Percentiles rank a stretch among this genome's conserved stretches.
These are phyloP conservation scores for Hylodesmum podocarpum DNA, from an alignment of 306 rosid genomes.

Conservation along the genomic window DNA sequence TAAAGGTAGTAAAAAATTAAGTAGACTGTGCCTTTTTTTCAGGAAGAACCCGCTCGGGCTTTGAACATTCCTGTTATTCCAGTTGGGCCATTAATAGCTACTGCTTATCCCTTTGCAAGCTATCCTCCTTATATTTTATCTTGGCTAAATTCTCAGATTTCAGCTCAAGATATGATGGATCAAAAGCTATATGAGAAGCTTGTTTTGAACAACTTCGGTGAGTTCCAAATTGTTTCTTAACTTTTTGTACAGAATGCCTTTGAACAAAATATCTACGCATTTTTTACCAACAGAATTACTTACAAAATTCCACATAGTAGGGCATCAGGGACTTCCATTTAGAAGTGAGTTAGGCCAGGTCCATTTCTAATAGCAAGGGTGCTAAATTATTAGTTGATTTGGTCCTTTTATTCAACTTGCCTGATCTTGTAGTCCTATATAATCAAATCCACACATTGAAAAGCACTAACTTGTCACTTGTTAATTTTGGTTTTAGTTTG, in stretches of 20 bases:
- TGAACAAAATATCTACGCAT: not conserved
- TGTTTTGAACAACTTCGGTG: constrained; percentile 73
- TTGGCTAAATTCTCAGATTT: constrained; percentile 74
- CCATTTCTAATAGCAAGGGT: not conserved
- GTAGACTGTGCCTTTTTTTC: constrained; percentile 34
- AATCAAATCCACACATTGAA: not conserved
- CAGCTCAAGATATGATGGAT: constrained; percentile 76
- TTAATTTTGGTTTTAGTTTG: not conserved
- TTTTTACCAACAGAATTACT: not conserved
- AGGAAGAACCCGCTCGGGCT: constrained; percentile 68
- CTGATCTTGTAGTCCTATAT: not conserved
- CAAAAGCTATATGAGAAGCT: constrained; percentile 69
- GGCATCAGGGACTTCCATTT: not conserved
- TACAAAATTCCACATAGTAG: not conserved
- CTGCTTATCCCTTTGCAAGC: constrained; percentile 56
- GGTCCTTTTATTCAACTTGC: not conserved
- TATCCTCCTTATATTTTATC: constrained; percentile 56
- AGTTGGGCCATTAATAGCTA: constrained; percentile 58
- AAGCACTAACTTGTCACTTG: not conserved
- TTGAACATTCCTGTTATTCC: constrained; percentile 79
- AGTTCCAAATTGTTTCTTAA: constrained; percentile 25
- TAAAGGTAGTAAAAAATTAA: not conserved
- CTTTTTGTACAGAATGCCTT: not conserved
- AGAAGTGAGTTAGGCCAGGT: not conserved
- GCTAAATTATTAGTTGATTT: not conserved